These are phyloP conservation scores for Podila horticola DNA, from an alignment of 192 early-diverging fungal species.

Conservation along the genomic window DNA sequence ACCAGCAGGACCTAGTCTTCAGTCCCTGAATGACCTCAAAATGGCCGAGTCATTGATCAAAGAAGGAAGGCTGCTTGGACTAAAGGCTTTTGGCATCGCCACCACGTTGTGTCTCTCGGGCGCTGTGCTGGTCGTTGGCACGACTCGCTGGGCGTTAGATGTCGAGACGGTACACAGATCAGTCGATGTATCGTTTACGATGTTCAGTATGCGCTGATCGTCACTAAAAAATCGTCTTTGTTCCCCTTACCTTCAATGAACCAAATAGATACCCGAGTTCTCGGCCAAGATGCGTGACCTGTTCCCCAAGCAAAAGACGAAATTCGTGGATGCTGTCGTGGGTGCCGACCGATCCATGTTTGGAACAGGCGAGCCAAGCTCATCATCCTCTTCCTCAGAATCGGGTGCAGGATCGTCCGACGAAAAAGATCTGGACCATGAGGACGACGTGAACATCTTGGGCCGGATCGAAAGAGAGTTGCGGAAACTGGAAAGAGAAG, in stretches of 20 bases:
- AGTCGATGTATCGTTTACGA: too few species aligned
- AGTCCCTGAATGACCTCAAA: conserved; percentile 36
- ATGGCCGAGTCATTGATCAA: conserved; percentile 34
- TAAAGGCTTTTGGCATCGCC: conserved; percentile 47
- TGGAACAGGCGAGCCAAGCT: conserved; percentile 2
- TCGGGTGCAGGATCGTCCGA: conserved; percentile 3
- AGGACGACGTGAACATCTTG: conserved; percentile 38
- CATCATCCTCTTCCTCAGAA: background rate
- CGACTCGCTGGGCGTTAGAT: conserved; percentile 44
- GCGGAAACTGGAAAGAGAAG: conserved; percentile 22
- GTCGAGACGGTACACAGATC: conserved; percentile 33
- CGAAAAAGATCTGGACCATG: conserved; percentile 42
- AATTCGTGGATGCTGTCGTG: conserved; percentile 45
- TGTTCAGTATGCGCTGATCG: background rate
- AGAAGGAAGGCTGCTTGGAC: conserved; percentile 38
- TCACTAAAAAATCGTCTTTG: background rate
- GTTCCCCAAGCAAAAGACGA: conserved; percentile 49
- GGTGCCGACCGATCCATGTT: conserved; percentile 42
- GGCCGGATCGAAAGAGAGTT: conserved; percentile 36
- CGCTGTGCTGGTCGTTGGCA: conserved; percentile 30
- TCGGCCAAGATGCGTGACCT: conserved; percentile 50
- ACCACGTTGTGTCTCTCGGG: conserved; percentile 47
- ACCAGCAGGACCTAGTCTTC: conserved; percentile 21
- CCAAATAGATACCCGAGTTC: conserved; percentile 48
- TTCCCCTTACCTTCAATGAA: background rate